Base-by-base conservation (phyloP, 2,329 filamentous ascomycete genomes). In the Fusarium dimerum region DNA sequence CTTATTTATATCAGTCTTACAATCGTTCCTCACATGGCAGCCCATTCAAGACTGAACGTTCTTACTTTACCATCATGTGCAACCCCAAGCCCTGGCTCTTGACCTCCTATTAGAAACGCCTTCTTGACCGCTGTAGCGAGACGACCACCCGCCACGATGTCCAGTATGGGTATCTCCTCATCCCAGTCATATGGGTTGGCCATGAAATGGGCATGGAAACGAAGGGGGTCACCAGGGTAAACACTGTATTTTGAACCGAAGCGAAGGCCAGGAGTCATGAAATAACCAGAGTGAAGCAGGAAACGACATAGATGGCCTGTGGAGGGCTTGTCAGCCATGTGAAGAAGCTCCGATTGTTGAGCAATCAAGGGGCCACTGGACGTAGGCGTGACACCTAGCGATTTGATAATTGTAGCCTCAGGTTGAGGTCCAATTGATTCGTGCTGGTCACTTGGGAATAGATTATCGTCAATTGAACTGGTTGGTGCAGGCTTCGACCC, bases 61-160 rank as follows among this genome's bases (percentile, higher is more conserved):
- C 89, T 81, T 18, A 93, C 78, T 15, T 68, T 61, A 11, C 67
- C 69, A 34, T 76, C 70, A 39, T 65, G 67, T 2, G 68, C 65
- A 9, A 62, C 62, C 26, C 64, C 55, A 12, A 66, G 68, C 15
- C 63, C 60, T 43, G 71, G 66, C 48, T 81, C 75, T 62, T 82
- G 78, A 0, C 90, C 92, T 7, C 92, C 93, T 51, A 99, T 81
- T 48, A 99, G 75, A 65, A 92, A 97, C 0, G 90, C 90, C 73
- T 99, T 99, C 79, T 99, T 99, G 17, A 97, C 94, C 45, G 90
- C 90, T 2, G 94, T 97, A 0, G 92, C 94, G 57, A 99, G 72
- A 61, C 94, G 81, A 6, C 94, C 94, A 8, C 91, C 92, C 17
- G 86, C 88, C 15, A 97, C 87, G 13, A 99, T 76, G 60, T 96